Conservation (phyloP, 164 flowering plant species). For the Nymphaea colorata region DNA sequence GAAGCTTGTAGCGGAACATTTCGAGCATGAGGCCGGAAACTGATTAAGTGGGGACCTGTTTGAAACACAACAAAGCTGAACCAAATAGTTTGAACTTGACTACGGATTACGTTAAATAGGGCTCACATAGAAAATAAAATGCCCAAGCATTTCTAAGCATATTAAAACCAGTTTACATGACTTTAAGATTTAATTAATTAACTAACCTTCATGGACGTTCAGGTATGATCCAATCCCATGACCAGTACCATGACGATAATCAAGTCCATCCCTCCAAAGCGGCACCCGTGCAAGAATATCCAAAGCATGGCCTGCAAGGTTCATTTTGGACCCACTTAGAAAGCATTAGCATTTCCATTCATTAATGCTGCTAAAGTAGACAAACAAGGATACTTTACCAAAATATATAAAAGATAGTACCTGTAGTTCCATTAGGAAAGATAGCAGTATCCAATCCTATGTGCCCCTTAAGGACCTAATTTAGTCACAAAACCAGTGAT, state of each 20-base stretch:
- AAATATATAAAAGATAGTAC: slow-evolving; percentile 19
- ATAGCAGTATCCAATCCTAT: slow-evolving; percentile 74
- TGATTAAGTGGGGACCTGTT: slow-evolving; percentile 84
- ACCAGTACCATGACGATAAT: slow-evolving; percentile 98
- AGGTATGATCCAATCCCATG: slow-evolving; percentile 94
- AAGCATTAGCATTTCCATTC: background rate
- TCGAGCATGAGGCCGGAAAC: slow-evolving; percentile 72
- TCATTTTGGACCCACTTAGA: background rate
- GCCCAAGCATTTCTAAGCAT: too few relatives aligned
- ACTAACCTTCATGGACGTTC: slow-evolving; percentile 89
- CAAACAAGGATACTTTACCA: too few relatives aligned
- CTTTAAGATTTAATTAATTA: background rate
- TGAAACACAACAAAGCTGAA: slow-evolving; percentile 5
- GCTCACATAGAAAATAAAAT: too few relatives aligned
- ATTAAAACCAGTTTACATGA: too few relatives aligned
- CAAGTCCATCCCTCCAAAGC: slow-evolving; percentile 93
- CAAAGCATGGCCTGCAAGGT: slow-evolving; percentile 52
- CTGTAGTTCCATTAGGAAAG: slow-evolving; percentile 92
- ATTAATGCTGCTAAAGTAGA: background rate
- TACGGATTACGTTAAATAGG: too few relatives aligned
- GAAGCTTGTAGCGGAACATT: slow-evolving; percentile 83
- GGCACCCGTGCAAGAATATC: slow-evolving; percentile 86
- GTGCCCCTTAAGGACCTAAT: slow-evolving; percentile 95
- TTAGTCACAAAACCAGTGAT: slow-evolving; percentile 2
- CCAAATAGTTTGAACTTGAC: background rate